phyloP scores from a whole-genome alignment of 768 basidiomycete species.

The Russula abietina region DNA sequence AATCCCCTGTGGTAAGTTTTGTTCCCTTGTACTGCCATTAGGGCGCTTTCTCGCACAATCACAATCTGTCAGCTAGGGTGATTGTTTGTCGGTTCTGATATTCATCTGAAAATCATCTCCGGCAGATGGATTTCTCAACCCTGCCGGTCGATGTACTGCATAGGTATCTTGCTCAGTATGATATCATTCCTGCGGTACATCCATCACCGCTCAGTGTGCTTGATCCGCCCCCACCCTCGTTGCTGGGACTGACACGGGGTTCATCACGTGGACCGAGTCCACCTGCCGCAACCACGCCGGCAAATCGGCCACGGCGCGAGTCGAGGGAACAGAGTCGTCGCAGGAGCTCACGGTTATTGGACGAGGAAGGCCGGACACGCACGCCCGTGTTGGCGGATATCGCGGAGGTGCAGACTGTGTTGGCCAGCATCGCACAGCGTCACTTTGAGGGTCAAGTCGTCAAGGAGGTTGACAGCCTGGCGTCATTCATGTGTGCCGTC shows the following conservation, averaged over 20 bases:
- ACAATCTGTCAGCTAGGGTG: conserved; percentile 9
- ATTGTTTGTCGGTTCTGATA: not conserved
- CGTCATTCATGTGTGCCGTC: conserved; percentile 71
- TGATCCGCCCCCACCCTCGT: conserved; percentile 59
- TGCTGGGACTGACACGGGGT: conserved; percentile 46
- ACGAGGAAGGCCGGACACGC: conserved; percentile 52
- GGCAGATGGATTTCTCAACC: conserved; percentile 69
- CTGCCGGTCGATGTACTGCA: conserved; percentile 61
- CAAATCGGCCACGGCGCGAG: conserved; percentile 69
- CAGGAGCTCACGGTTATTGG: conserved; percentile 65
- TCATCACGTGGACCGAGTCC: conserved; percentile 50
- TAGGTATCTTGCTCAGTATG: conserved; percentile 67
- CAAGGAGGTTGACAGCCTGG: conserved; percentile 77
- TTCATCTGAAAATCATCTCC: conserved; percentile 20
- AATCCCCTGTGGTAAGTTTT: conserved; percentile 18
- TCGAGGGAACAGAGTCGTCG: conserved; percentile 53
- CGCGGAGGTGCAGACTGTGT: conserved; percentile 55
- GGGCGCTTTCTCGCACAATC: not conserved
- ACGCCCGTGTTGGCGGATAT: conserved; percentile 67
- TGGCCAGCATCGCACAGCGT: conserved; percentile 64
- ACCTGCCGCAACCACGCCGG: conserved; percentile 43
- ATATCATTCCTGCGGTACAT: conserved; percentile 62
- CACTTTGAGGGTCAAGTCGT: conserved; percentile 65
- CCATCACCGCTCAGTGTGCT: conserved; percentile 62
- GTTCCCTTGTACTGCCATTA: not conserved